Percentiles rank a stretch among this genome's conserved stretches.
phyloP scores from a whole-genome alignment of 805 yeast species.

The Wickerhamiella galacta region DNA sequence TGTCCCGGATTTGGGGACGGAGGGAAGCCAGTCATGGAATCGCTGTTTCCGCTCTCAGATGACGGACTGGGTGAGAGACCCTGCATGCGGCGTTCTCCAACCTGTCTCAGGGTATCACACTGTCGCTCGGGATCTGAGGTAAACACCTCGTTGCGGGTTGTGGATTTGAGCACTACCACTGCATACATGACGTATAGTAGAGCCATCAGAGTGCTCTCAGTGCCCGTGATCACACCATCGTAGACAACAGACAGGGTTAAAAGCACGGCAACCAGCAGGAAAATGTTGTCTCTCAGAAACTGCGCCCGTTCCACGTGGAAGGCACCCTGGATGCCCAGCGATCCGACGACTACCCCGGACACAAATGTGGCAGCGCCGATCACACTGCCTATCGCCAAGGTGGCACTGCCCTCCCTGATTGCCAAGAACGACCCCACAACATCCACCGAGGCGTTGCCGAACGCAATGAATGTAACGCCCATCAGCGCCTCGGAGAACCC shows the following conservation, averaged over 20 bases:
- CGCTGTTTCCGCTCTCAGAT: too few species aligned
- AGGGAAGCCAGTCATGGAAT: slow-evolving; percentile 1
- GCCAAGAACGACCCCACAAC: slow-evolving; percentile 73
- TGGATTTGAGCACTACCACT: slow-evolving; percentile 24
- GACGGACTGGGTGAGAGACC: too few species aligned
- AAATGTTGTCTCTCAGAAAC: slow-evolving; percentile 44
- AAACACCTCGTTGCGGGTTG: too few species aligned
- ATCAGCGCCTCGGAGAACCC: slow-evolving; percentile 60
- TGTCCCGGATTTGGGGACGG: slow-evolving; percentile 7
- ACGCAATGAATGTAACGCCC: slow-evolving; percentile 74
- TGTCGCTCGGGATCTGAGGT: too few species aligned
- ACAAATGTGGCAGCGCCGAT: slow-evolving; percentile 80
- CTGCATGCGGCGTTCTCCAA: too few species aligned
- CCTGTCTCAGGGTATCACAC: too few species aligned
- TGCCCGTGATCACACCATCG: slow-evolving; percentile 36
- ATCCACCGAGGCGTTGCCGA: slow-evolving; percentile 91
- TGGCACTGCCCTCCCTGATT: slow-evolving; percentile 48
- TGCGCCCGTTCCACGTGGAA: slow-evolving; percentile 31
- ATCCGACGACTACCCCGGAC: slow-evolving; percentile 62
- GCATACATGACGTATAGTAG: slow-evolving; percentile 44
- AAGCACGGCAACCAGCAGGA: slow-evolving; percentile 36
- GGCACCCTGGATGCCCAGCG: slow-evolving; percentile 54
- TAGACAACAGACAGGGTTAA: slow-evolving; percentile 35
- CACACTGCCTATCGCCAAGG: slow-evolving; percentile 79
- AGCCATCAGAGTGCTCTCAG: slow-evolving; percentile 44